phyloP scores from a whole-genome alignment of 140 eudicot species.

The Anethum foeniculum region DNA sequence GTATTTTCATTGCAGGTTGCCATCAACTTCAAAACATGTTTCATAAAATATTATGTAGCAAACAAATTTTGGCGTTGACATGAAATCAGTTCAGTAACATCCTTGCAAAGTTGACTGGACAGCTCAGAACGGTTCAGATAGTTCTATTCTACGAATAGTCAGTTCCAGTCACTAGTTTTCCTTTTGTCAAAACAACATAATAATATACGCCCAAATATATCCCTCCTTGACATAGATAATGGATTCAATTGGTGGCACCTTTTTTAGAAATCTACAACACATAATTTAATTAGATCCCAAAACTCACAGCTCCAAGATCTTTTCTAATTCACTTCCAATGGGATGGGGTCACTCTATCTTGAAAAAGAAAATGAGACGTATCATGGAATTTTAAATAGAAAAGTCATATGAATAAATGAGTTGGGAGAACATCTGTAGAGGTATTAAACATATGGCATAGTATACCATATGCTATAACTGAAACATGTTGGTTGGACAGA shows the following conservation, averaged over 20 bases:
- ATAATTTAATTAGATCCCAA: not conserved
- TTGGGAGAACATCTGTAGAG: not conserved
- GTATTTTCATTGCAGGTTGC: not conserved
- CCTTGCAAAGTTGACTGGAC: not conserved
- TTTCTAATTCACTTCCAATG: not conserved
- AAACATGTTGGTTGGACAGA: not conserved
- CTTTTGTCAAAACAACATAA: not conserved
- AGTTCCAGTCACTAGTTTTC: not conserved
- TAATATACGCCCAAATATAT: not conserved
- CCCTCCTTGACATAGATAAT: not conserved
- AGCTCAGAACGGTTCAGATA: not conserved
- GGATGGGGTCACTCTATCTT: not conserved
- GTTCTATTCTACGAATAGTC: not conserved
- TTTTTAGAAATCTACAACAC: not conserved
- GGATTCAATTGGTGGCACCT: not conserved
- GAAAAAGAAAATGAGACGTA: not conserved
- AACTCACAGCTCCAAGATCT: not conserved
- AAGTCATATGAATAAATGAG: not conserved
- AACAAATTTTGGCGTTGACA: not conserved
- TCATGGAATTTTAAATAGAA: not conserved
- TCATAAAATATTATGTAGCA: not conserved
- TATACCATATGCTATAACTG: not conserved
- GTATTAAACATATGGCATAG: not conserved
- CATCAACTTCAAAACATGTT: not conserved
- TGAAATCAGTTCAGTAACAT: not conserved